Evolutionary conservation across 2,329 filamentous ascomycete species (phyloP).

Genomic region (Paecilomyces formosus): DNA sequence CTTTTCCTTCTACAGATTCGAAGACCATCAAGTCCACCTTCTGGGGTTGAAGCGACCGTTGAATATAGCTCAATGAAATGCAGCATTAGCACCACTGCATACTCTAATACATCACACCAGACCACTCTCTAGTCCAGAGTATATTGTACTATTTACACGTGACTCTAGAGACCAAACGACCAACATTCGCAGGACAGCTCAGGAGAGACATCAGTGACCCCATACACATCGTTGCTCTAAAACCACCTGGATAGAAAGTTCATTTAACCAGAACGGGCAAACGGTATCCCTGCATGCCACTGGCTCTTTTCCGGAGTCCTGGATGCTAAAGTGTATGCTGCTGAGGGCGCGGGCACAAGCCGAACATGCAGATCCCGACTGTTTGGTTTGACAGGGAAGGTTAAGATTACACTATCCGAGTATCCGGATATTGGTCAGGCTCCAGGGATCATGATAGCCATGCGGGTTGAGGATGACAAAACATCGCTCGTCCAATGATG

Average conservation of each 20-base stretch:
- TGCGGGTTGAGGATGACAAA: not conserved
- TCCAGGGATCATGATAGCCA: not conserved
- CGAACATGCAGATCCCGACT: not conserved
- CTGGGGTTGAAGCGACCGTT: no score
- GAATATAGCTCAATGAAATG: no score
- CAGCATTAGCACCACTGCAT: no score
- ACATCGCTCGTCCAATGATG: not conserved
- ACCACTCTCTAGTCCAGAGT: no score
- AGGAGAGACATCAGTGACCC: not conserved
- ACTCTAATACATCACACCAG: no score
- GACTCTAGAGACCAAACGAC: no score
- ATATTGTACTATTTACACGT: no score
- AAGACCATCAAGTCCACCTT: not conserved
- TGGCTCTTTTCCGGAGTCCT: not conserved
- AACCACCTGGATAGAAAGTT: not conserved
- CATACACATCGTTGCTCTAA: not conserved
- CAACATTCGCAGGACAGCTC: not conserved
- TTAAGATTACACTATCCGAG: not conserved
- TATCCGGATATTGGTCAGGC: not conserved
- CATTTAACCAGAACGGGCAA: not conserved
- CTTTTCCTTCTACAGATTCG: not conserved
- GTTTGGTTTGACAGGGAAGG: not conserved
- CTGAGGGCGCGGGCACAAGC: not conserved
- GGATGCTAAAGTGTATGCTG: not conserved
- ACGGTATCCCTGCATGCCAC: not conserved